Conservation (phyloP, 306 rosid genomes). For the Cotoneaster glaucophyllus region DNA sequence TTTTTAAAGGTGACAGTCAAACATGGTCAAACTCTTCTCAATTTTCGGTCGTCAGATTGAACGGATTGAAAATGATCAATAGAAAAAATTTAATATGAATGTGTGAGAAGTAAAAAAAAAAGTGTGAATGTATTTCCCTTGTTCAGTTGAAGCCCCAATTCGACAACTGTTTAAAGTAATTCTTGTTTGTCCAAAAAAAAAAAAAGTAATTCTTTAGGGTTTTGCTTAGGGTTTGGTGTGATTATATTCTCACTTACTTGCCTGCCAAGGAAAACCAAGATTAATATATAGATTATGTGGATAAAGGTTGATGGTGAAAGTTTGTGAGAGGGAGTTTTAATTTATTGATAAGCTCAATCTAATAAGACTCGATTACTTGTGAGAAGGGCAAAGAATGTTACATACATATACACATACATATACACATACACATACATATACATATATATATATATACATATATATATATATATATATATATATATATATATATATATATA, state of each 20-base stretch:
- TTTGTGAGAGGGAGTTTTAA: background rate
- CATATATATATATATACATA: too few species aligned
- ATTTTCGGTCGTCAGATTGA: too few species aligned
- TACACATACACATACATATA: too few species aligned
- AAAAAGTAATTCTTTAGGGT: background rate
- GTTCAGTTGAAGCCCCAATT: background rate
- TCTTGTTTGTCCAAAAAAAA: too few species aligned
- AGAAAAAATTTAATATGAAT: too few species aligned
- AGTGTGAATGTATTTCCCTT: too few species aligned
- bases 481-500: too few species aligned
- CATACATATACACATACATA: too few species aligned
- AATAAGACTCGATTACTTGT: conserved; percentile 2
- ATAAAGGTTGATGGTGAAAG: background rate
- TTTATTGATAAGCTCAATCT: background rate
- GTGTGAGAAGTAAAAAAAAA: too few species aligned
- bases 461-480: too few species aligned
- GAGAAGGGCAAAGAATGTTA: background rate
- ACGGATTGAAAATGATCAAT: too few species aligned
- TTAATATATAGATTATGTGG: background rate
- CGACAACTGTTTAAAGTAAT: too few species aligned
- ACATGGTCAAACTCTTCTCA: background rate
- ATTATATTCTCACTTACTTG: conserved; percentile 3
- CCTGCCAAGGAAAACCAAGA: conserved; percentile 4
- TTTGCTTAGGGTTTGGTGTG: conserved; percentile 1
- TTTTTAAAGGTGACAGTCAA: background rate